A percentile compares a stretch with the other conserved stretches of the same genome.
These are phyloP conservation scores for Yamadazyma kitorensis DNA, from an alignment of 805 yeast genomes.

Conservation along the genomic window DNA sequence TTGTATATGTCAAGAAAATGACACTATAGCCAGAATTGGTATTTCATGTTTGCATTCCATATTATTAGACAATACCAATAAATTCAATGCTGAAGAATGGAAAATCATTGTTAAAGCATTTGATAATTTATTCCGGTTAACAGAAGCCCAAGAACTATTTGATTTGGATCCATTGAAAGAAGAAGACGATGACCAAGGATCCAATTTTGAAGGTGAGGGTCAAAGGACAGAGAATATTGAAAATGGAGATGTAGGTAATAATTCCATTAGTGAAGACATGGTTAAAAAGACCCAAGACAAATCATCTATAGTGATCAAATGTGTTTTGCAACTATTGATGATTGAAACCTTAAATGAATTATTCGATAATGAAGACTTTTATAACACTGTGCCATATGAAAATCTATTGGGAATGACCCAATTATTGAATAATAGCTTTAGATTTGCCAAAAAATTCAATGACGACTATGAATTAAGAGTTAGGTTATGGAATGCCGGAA, in stretches of 20 bases:
- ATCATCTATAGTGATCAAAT: conserved; percentile 82
- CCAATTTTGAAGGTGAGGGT: too few species aligned
- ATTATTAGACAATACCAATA: conserved; percentile 67
- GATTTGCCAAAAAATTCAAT: conserved; percentile 83
- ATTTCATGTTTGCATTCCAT: conserved; percentile 81
- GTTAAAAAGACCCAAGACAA: conserved; percentile 51
- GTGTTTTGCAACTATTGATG: conserved; percentile 85
- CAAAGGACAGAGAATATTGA: conserved; percentile 22
- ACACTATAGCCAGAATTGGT: conserved; percentile 93
- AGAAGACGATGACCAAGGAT: conserved; percentile 1
- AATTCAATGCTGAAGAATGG: conserved; percentile 75
- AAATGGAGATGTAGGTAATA: conserved; percentile 11
- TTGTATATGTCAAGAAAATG: conserved; percentile 95
- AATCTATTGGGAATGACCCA: conserved; percentile 59
- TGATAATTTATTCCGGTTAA: conserved; percentile 66
- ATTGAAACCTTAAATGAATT: conserved; percentile 83
- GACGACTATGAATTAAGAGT: conserved; percentile 84
- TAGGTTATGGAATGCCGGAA: conserved; percentile 87
- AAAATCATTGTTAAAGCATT: conserved; percentile 61
- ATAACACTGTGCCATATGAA: conserved; percentile 63
- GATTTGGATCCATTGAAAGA: conserved; percentile 48
- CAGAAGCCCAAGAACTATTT: conserved; percentile 85
- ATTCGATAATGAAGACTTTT: conserved; percentile 67
- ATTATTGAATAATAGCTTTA: conserved; percentile 65
- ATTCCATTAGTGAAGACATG: conserved; percentile 23